Conservation (phyloP, 805 yeast species). For the Candida hungchunana region DNA sequence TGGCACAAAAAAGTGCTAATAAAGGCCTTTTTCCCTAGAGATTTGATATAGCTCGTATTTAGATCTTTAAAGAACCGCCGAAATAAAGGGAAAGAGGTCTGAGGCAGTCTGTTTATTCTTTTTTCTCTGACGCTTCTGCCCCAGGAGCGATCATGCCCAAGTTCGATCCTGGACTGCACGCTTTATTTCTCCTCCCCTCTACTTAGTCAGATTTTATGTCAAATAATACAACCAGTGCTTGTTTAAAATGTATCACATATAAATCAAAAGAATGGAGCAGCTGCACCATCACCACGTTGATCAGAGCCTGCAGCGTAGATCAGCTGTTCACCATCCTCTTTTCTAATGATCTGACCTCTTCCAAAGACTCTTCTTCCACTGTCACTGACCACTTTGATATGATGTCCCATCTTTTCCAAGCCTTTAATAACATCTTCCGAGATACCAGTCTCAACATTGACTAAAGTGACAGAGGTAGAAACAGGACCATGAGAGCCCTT, state of each 20-base stretch:
- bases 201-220: too few relatives aligned
- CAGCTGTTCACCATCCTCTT: constrained; percentile 37
- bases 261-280: constrained; percentile 32
- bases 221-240: too few relatives aligned
- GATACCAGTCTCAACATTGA: constrained; percentile 64
- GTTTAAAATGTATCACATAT: too few relatives aligned
- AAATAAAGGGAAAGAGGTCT: too few relatives aligned
- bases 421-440: constrained; percentile 39
- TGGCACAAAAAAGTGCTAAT: neutral
- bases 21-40: too few relatives aligned
- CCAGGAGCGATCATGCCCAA: too few relatives aligned
- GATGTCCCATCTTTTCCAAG: constrained; percentile 54
- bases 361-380: constrained; percentile 47
- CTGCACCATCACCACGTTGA: constrained; percentile 82
- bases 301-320: constrained; percentile 73
- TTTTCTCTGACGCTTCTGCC: too few relatives aligned
- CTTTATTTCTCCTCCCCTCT: too few relatives aligned
- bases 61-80: too few relatives aligned
- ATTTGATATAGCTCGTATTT: too few relatives aligned
- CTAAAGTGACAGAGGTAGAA: constrained; percentile 52
- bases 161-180: too few relatives aligned
- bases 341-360: constrained; percentile 69
- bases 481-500: constrained; percentile 64
- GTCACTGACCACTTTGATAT: constrained; percentile 40
- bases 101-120: too few relatives aligned